Evolutionary conservation across 176 grass and related monocot genomes (phyloP).

Genomic region (Cenchrus purpureus): DNA sequence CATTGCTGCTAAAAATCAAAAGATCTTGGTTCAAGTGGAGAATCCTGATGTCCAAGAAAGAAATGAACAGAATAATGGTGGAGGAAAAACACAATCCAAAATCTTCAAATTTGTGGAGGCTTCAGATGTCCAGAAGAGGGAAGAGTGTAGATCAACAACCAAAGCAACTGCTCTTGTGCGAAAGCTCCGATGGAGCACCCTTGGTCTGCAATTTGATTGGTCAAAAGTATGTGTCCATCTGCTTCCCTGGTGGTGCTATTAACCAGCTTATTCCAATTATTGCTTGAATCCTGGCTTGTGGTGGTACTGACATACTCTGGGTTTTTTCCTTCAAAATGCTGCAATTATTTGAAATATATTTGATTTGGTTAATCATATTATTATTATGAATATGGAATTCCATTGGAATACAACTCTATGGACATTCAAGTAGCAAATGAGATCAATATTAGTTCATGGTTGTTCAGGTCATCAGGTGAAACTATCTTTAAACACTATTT

Average conservation of each 20-base stretch:
- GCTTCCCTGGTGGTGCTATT: not conserved
- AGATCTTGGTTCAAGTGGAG: constrained; percentile 61
- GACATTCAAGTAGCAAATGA: not conserved
- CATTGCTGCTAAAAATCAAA: constrained; percentile 56
- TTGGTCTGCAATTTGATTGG: constrained; percentile 96
- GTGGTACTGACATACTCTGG: not conserved
- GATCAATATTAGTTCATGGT: not conserved
- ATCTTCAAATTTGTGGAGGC: constrained; percentile 54
- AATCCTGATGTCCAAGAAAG: constrained; percentile 28
- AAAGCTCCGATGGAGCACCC: constrained; percentile 92
- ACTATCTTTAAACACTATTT: not conserved
- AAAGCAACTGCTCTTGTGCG: constrained; percentile 63
- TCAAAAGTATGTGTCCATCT: constrained; percentile 61
- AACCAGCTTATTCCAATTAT: not conserved
- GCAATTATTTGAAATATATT: not conserved
- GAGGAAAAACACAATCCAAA: constrained; percentile 6
- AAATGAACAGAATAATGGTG: constrained; percentile 5
- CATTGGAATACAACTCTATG: not conserved
- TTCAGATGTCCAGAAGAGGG: not conserved
- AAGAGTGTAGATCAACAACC: constrained; percentile 43
- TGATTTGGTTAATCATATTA: not conserved
- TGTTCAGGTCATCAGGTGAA: not conserved
- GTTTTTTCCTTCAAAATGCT: not conserved
- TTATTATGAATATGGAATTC: constrained; percentile 4
- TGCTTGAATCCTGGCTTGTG: not conserved